Base-by-base conservation (phyloP, 768 basidiomycete species). In the Pulveroboletus frians region DNA sequence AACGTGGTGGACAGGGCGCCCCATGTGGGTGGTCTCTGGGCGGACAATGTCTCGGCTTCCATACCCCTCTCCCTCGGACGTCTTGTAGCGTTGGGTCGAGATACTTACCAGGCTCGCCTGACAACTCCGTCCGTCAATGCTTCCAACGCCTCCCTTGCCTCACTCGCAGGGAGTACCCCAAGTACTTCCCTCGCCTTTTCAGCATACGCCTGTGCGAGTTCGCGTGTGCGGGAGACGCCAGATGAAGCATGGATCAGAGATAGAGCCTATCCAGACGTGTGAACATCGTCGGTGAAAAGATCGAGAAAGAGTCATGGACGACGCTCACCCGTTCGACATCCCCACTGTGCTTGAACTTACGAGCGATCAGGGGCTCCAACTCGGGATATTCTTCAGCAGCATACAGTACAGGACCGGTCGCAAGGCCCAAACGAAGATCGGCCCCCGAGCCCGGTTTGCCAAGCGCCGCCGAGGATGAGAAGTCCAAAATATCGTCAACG, bases 401-500 rank as follows among this genome's bases (percentile, higher is more conserved):
- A 61, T 85, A 95, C 31, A 96, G 68, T 1, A 83, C 80, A 0
- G 93, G 93, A 3, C 84, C 93, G 1, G 89, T 91, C 5, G 96
- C 89, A 26, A 92, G 75, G 0, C 91, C 90, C 0, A 92, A 71
- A 47, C 84, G 80, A 14, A 92, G 74, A 64, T 93, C 92, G 2
- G 91, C 87, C 15, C 88, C 89, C 15, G 63, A 47, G 0, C 85
- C 83, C 0, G 96, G 96, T 71, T 98, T 98, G 31, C 95, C 95
- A 11, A 98, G 79, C 0, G 85, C 66, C 0, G 72, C 72, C 10
- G 84, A 85, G 1, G 87, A 81, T 42, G 93, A 88, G 63, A 92
- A 98, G 70, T 98, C 96, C 3, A 99, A 73, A 31, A 93, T 79
- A 63, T 99, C 96, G 64, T 99, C 96, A 41, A 98, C 86, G 9